Conservation (phyloP, 108 stramenopile genomes). For the Chaetoceros muelleri region DNA sequence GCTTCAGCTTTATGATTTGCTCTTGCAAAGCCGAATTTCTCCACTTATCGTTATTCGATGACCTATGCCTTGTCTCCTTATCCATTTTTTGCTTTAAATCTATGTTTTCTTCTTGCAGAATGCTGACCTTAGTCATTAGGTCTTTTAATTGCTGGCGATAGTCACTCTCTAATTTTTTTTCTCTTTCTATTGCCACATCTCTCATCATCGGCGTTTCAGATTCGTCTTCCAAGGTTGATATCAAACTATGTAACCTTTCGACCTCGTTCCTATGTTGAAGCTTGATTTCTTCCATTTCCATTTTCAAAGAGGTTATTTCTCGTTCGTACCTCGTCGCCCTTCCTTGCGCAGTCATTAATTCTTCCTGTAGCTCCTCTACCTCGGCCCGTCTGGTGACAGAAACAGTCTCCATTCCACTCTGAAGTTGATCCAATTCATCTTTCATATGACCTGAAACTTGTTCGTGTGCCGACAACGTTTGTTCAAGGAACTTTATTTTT, state of each 20-base stretch:
- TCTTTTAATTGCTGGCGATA: slow-evolving; percentile 43
- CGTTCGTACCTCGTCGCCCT: slow-evolving; percentile 46
- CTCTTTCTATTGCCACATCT: slow-evolving; percentile 23
- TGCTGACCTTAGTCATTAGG: slow-evolving; percentile 37
- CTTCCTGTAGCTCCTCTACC: slow-evolving; percentile 78
- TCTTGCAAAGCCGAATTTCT: slow-evolving; percentile 50
- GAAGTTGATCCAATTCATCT: slow-evolving; percentile 78
- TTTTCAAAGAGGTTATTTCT: slow-evolving; percentile 47
- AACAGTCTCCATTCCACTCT: slow-evolving; percentile 61
- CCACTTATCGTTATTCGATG: slow-evolving; percentile 40
- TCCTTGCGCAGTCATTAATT: slow-evolving; percentile 51
- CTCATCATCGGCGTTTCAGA: slow-evolving; percentile 19
- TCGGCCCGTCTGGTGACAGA: slow-evolving; percentile 55
- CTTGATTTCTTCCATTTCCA: slow-evolving; percentile 57
- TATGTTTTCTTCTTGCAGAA: slow-evolving; percentile 64
- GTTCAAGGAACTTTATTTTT: slow-evolving; percentile 60
- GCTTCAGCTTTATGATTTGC: slow-evolving; percentile 34
- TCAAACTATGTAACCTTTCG: slow-evolving; percentile 40
- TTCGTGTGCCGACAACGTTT: slow-evolving; percentile 70
- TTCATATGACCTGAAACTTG: slow-evolving; percentile 64
- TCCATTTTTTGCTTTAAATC: slow-evolving; percentile 39
- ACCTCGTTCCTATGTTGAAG: slow-evolving; percentile 58
- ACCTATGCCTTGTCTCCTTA: slow-evolving; percentile 16
- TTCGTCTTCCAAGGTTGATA: slow-evolving; percentile 35
- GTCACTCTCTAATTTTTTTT: slow-evolving; percentile 45